phyloP scores from a whole-genome alignment of 305 asterid species.

The Rubia balearica region DNA sequence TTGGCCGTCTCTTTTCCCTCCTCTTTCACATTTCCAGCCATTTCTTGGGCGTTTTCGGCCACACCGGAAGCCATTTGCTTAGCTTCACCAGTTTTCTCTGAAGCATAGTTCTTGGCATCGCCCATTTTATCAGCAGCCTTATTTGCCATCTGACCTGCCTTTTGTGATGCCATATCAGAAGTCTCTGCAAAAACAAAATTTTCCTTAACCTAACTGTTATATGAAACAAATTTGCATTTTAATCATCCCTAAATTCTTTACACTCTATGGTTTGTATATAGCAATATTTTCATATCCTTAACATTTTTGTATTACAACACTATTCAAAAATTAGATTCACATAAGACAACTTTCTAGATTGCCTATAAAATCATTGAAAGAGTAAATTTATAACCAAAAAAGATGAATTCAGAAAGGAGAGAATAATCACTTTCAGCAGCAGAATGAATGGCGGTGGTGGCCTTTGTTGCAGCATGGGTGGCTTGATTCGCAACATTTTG shows the following conservation, averaged over 20 bases:
- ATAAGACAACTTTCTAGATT: too few relatives aligned
- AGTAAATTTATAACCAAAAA: neutral
- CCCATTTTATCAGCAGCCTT: slow-evolving; percentile 9
- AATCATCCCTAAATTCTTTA: neutral
- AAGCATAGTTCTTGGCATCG: slow-evolving; percentile 23
- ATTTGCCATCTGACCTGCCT: slow-evolving; percentile 7
- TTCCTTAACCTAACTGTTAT: neutral
- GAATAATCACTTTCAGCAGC: slow-evolving; percentile 22
- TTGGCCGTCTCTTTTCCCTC: slow-evolving; percentile 19
- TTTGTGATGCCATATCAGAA: slow-evolving; percentile 40
- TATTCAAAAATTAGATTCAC: neutral
- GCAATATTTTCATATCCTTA: too few relatives aligned
- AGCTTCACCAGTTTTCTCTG: slow-evolving; percentile 29
- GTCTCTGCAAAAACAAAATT: slow-evolving; percentile 26
- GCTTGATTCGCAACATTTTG: slow-evolving; percentile 13
- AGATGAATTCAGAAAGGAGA: neutral
- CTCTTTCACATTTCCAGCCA: slow-evolving; percentile 18
- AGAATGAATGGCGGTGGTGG: slow-evolving; percentile 13
- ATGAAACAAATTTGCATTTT: neutral
- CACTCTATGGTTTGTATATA: too few relatives aligned
- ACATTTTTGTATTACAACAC: too few relatives aligned
- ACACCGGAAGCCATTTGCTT: slow-evolving; percentile 21
- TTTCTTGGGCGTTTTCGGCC: slow-evolving; percentile 16
- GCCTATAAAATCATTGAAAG: neutral
- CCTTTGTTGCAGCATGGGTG: slow-evolving; percentile 18